Percentiles rank a stretch among this genome's conserved stretches.
These are phyloP conservation scores for Sergeia podlipaevii DNA, from an alignment of 208 protist genomes.

Conservation along the genomic window DNA sequence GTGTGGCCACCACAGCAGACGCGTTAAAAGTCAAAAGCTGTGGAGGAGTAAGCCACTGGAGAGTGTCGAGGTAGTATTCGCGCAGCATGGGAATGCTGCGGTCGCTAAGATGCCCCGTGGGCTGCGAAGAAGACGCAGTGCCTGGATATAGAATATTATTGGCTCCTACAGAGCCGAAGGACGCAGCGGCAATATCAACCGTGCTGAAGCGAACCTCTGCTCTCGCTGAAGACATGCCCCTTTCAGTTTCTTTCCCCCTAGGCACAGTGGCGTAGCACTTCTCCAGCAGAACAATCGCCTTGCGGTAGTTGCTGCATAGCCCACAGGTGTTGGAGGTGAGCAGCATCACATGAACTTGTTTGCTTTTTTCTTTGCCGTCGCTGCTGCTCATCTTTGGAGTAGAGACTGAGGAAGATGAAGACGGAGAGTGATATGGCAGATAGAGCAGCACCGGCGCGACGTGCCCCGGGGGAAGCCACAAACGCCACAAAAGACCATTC, in stretches of 20 bases:
- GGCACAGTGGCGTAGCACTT: slow-evolving; percentile 3
- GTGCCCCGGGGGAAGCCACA: slow-evolving; percentile 4
- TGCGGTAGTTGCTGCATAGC: slow-evolving; percentile 28
- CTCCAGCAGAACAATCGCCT: slow-evolving; percentile 32
- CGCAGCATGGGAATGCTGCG: no score
- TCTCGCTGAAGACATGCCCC: no score
- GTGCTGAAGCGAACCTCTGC: no score
- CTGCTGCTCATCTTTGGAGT: neutral
- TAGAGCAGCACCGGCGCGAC: slow-evolving; percentile 8
- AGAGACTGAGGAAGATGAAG: neutral
- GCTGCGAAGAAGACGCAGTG: no score
- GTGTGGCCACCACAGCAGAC: slow-evolving; percentile 28
- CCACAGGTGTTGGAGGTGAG: slow-evolving; percentile 38
- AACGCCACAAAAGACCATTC: slow-evolving; percentile 9
- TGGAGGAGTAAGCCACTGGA: no score
- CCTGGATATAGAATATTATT: no score
- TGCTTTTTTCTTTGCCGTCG: neutral
- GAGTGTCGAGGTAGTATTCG: no score
- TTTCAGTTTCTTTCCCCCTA: no score
- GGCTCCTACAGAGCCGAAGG: no score
- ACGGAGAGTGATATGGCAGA: neutral
- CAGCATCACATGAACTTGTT: slow-evolving; percentile 17
- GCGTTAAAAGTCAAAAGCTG: slow-evolving; percentile 30
- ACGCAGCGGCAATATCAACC: no score
- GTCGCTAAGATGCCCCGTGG: no score